Evolutionary conservation across 2,329 filamentous ascomycete species (phyloP), one percentile per base, ranked within the genome.

Genomic region (Beauveria caledonica): DNA sequence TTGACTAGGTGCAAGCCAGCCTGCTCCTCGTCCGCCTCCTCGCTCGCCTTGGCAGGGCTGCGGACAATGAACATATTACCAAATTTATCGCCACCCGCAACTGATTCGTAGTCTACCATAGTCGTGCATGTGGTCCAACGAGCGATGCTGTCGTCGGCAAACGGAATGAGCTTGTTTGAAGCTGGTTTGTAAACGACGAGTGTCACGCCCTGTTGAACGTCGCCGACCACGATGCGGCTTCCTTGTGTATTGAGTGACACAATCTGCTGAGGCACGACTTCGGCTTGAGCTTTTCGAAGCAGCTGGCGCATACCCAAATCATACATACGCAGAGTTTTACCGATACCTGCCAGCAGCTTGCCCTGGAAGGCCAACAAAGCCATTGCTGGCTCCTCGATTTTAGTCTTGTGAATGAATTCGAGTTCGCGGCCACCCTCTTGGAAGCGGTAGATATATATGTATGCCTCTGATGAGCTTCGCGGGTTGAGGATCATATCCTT

Each of bases 21-120:
- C 51, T 90, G 90, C 63, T 96, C 90, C 72, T 97, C 94, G 68
- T 99, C 94, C 0, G 92, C 89, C 71, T 95, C 90, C 65, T 92
- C 87, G 42, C 90, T 96, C 8, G 88, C 86, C 72, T 96, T 94
- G 62, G 86, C 79, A 0, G 93, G 92, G 68, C 90, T 94, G 52
- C 94, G 88, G 33, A 99, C 81, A 49, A 99, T 84, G 87, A 92
- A 99, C 17, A 99, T 76, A 68, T 99, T 99, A 63, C 94, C 95
- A 66, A 99, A 99, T 71, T 97, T 97, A 77, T 99, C 94, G 40
- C 93, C 93, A 40, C 93, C 94, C 3, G 92, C 92, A 25, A 90
- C 86, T 1, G 94, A 96, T 72, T 99, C 94, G 73, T 99, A 99
- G 74, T 99, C 94, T 2, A 97, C 87, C 91, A 99, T 96, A 3